These are phyloP conservation scores for Cladosporium cucumerinum DNA, from an alignment of 2,329 filamentous ascomycete genomes.

Conservation along the genomic window DNA sequence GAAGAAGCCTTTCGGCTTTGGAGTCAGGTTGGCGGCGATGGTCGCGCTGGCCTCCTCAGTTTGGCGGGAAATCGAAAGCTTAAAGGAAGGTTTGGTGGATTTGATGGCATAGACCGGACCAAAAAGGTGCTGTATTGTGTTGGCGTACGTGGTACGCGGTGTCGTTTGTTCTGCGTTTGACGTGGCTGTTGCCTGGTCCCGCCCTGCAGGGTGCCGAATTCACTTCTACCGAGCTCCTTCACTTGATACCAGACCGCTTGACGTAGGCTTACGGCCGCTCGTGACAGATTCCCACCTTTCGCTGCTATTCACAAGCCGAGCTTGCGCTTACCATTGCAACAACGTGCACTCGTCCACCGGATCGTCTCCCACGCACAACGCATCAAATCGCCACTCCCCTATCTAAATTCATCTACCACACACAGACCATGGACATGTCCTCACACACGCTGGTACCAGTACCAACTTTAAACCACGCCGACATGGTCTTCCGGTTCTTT, in stretches of 20 bases:
- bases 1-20: too few species aligned
- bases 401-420: neutral
- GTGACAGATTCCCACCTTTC: neutral
- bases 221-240: neutral
- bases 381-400: neutral
- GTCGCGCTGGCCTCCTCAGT: too few species aligned
- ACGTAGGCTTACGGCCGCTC: too few species aligned
- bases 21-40: too few species aligned
- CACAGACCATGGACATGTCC: neutral
- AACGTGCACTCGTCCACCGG: neutral
- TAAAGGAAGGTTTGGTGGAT: too few species aligned
- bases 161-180: neutral
- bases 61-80: neutral
- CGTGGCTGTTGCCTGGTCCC: neutral
- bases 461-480: neutral
- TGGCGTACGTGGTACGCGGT: neutral
- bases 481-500: slow-evolving; percentile 9
- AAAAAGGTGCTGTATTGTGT: neutral
- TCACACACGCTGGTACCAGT: neutral
- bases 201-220: neutral
- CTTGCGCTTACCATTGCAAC: neutral
- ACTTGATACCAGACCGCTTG: neutral
- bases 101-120: neutral
- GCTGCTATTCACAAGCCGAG: neutral
- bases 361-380: neutral